Evolutionary conservation across 2,329 filamentous ascomycete genomes (phyloP), one percentile per base, ranked within the genome.

Genomic region (Cadophora sp.): DNA sequence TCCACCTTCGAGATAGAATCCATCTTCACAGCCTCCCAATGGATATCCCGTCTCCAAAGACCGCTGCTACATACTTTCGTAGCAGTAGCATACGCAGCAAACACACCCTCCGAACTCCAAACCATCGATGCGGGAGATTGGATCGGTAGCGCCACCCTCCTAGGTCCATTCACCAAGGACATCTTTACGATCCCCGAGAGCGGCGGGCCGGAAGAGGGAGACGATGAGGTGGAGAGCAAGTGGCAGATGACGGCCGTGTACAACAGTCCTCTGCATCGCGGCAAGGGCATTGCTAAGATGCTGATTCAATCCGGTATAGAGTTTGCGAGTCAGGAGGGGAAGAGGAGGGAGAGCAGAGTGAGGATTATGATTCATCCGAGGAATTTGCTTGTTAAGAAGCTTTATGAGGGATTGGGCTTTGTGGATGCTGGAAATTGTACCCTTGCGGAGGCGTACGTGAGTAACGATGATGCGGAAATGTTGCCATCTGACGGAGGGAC

Each of bases 1-100:
- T 75, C 74, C 3, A 78, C 76, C 3, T 77, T 77, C 53, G 76
- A 71, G 3, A 68, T 72, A 16, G 76, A 79, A 70, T 74, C 73
- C 4, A 66, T 67, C 9, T 73, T 75, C 59, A 62, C 69, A 0
- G 62, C 73, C 24, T 48, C 68, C 1, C 64, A 75, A 50, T 79
- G 78, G 77, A 68, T 73, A 3, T 45, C 68, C 13, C 74, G 72
- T 5, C 65, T 79, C 3, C 70, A 70, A 3, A 63, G 68, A 11
- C 66, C 68, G 1, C 61, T 68, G 24, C 58, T 73, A n/a, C 70
- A 78, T 22, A 73, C 73, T 9, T 78, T 79, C 62, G 72, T 78
- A 18, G 78, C 76, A 22, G 73, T 73, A 18, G 69, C 73, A 0
- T 71, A 73, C 30, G 30, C 63, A 4, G 13, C 68, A n/a, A 45